phyloP scores from a whole-genome alignment of 108 stramenopile genomes.

The Skeletonema grethae region DNA sequence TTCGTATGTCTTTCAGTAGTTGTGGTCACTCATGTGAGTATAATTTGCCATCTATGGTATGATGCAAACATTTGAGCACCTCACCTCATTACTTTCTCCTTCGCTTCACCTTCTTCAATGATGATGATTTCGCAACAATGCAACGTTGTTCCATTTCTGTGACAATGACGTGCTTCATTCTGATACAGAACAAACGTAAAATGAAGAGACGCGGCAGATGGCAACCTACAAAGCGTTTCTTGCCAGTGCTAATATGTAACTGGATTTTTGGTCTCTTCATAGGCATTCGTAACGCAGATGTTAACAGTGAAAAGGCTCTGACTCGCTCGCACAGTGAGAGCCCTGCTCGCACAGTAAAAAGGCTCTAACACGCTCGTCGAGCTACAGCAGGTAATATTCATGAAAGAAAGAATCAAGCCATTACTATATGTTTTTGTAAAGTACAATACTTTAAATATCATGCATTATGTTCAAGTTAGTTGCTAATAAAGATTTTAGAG shows the following conservation, averaged over 20 bases:
- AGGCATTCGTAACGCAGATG: not conserved
- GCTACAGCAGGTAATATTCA: not conserved
- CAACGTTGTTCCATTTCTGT: too few relatives aligned
- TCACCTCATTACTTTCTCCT: not conserved
- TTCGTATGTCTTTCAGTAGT: not conserved
- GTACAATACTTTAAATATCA: not conserved
- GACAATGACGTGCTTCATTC: too few relatives aligned
- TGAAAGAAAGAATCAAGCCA: not conserved
- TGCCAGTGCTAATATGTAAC: not conserved
- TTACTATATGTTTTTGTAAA: not conserved
- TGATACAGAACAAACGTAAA: not conserved
- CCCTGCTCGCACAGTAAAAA: too few relatives aligned
- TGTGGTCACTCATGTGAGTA: not conserved
- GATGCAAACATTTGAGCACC: not conserved
- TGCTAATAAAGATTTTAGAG: not conserved
- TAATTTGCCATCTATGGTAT: not conserved
- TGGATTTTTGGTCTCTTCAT: slow-evolving; percentile 4
- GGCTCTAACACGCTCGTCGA: not conserved
- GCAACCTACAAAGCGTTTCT: not conserved
- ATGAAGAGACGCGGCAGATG: not conserved
- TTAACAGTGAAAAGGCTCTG: not conserved
- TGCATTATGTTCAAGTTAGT: not conserved
- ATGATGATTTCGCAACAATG: not conserved
- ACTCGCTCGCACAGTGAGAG: not conserved
- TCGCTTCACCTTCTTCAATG: not conserved